phyloP scores from a whole-genome alignment of 495 filamentous ascomycete species.

The Tuber magnatum region DNA sequence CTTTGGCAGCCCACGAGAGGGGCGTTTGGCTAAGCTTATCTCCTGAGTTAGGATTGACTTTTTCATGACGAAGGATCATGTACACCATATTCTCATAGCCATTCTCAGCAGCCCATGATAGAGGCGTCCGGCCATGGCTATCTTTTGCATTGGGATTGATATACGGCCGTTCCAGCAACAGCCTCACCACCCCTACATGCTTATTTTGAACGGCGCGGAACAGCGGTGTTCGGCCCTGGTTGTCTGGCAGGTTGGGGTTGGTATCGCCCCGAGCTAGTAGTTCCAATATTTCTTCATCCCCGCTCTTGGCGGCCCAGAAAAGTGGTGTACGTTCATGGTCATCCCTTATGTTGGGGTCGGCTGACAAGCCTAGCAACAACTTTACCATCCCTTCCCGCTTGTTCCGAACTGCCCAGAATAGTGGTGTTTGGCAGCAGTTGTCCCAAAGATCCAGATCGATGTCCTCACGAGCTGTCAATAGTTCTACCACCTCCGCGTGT shows the following conservation, averaged over 20 bases:
- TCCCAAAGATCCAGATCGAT: not conserved
- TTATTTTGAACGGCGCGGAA: conserved; percentile 7
- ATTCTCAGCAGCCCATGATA: conserved; percentile 14
- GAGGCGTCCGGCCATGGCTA: not conserved
- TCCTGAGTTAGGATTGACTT: not conserved
- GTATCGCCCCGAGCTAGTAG: not conserved
- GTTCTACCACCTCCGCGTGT: not conserved
- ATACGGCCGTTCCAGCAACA: not conserved
- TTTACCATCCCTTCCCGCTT: conserved; percentile 7
- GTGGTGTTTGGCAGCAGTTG: conserved; percentile 1
- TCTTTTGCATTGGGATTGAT: not conserved
- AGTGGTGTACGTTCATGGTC: conserved; percentile 8
- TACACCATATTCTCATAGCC: conserved; percentile 12
- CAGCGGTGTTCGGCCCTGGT: conserved; percentile 9
- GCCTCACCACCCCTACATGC: not conserved
- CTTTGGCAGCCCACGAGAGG: conserved; percentile 7
- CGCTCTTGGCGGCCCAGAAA: conserved; percentile 2
- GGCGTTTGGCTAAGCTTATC: conserved; percentile 11
- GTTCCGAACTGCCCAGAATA: conserved; percentile 3
- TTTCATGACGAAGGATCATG: conserved; percentile 8
- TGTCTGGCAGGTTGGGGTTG: not conserved
- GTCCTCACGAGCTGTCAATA: not conserved
- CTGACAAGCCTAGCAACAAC: not conserved
- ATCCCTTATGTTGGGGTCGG: not conserved
- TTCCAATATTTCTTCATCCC: conserved; percentile 10